Evolutionary conservation across 495 filamentous ascomycete species (phyloP).

Genomic region (Aeminium ludgeri): DNA sequence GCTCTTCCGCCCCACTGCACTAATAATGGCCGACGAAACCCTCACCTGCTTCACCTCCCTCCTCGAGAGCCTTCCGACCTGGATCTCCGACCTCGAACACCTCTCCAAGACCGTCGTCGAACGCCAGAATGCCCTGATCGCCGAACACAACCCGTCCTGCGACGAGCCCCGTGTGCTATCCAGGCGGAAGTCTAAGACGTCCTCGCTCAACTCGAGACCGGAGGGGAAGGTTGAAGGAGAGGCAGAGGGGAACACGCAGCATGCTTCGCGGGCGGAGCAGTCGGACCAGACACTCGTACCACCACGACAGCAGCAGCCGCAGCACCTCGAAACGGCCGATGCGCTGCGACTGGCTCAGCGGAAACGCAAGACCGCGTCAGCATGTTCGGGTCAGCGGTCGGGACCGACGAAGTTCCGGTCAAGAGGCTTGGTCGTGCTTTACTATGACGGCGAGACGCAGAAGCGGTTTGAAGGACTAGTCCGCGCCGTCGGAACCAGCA

Average conservation of each 20-base stretch:
- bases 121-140: slow-evolving; percentile 4
- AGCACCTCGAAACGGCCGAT: slow-evolving; percentile 23
- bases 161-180: neutral
- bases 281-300: neutral
- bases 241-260: slow-evolving; percentile 6
- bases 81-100: slow-evolving; percentile 11
- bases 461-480: slow-evolving; percentile 63
- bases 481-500: slow-evolving; percentile 56
- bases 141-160: slow-evolving; percentile 4
- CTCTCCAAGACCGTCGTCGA: slow-evolving; percentile 1
- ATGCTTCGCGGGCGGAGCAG: slow-evolving; percentile 12
- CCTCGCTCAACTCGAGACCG: neutral
- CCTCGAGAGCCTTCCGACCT: slow-evolving; percentile 9
- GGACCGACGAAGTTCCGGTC: slow-evolving; percentile 44
- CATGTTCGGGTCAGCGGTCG: slow-evolving; percentile 30
- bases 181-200: neutral
- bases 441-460: slow-evolving; percentile 79
- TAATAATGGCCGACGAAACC: slow-evolving; percentile 15
- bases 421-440: slow-evolving; percentile 66
- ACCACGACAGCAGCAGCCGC: slow-evolving; percentile 19
- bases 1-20: no score
- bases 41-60: slow-evolving; percentile 6
- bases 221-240: neutral
- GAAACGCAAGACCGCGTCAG: slow-evolving; percentile 42
- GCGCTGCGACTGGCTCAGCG: slow-evolving; percentile 30